phyloP scores from a whole-genome alignment of 495 filamentous ascomycete species.

The Chaetomidium leptoderma region DNA sequence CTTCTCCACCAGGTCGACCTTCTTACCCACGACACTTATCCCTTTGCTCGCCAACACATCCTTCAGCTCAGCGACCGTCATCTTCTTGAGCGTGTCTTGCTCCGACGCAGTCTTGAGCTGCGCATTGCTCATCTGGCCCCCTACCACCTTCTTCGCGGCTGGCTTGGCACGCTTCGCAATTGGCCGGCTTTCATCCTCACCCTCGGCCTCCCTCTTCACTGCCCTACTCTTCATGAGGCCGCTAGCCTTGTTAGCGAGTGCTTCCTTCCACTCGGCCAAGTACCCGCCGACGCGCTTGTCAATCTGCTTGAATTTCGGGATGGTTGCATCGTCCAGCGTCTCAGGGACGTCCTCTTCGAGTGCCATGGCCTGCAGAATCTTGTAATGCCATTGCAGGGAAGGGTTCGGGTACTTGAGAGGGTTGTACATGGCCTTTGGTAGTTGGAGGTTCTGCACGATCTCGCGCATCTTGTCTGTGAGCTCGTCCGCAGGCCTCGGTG shows the following conservation, averaged over 20 bases:
- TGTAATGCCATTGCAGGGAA: slow-evolving; percentile 95
- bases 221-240: slow-evolving; percentile 31
- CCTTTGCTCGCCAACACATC: slow-evolving; percentile 60
- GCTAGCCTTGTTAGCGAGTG: slow-evolving; percentile 52
- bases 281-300: slow-evolving; percentile 79
- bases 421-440: slow-evolving; percentile 80
- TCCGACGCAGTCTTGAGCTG: slow-evolving; percentile 56
- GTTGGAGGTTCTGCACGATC: slow-evolving; percentile 79
- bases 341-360: slow-evolving; percentile 88
- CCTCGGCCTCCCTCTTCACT: slow-evolving; percentile 43
- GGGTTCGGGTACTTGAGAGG: slow-evolving; percentile 90
- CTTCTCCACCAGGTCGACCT: slow-evolving; percentile 71
- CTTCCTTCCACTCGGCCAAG: slow-evolving; percentile 69
- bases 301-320: slow-evolving; percentile 74
- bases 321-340: slow-evolving; percentile 72
- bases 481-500: slow-evolving; percentile 60
- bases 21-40: slow-evolving; percentile 62
- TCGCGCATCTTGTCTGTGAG: slow-evolving; percentile 77
- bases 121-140: slow-evolving; percentile 45
- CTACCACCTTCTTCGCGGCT: slow-evolving; percentile 21
- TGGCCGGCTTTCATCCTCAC: slow-evolving; percentile 37
- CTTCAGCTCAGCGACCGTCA: slow-evolving; percentile 69
- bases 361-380: slow-evolving; percentile 85
- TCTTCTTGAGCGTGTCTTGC: slow-evolving; percentile 60
- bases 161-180: slow-evolving; percentile 40